Percentiles rank a stretch among this genome's conserved stretches.
phyloP scores from a whole-genome alignment of 2,329 filamentous ascomycete species.

The Arthrinium phaeospermum region DNA sequence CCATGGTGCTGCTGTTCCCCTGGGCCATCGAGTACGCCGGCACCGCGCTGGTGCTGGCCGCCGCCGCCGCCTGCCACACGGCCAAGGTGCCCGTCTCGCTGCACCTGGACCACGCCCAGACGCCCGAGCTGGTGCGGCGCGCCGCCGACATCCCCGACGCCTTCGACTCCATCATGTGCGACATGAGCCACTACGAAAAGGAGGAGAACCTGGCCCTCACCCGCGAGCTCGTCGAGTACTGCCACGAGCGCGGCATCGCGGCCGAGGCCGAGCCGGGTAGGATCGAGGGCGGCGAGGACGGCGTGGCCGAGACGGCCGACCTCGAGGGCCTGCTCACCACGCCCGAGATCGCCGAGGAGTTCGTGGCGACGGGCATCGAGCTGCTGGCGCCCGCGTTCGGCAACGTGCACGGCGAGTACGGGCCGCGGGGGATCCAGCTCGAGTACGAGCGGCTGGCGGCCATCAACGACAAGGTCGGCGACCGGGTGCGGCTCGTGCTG shows the following conservation, averaged over 20 bases:
- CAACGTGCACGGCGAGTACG: slow-evolving; percentile 73
- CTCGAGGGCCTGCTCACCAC: slow-evolving; percentile 59
- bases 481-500: slow-evolving; percentile 52
- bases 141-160: slow-evolving; percentile 63
- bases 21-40: slow-evolving; percentile 74
- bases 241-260: slow-evolving; percentile 68
- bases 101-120: slow-evolving; percentile 72
- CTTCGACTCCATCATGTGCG: slow-evolving; percentile 78
- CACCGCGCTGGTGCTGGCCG: slow-evolving; percentile 58
- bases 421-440: slow-evolving; percentile 47
- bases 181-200: slow-evolving; percentile 76
- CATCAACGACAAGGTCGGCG: slow-evolving; percentile 49
- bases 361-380: slow-evolving; percentile 70
- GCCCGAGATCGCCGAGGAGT: slow-evolving; percentile 67
- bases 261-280: slow-evolving; percentile 75
- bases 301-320: slow-evolving; percentile 61
- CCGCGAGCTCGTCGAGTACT: slow-evolving; percentile 65
- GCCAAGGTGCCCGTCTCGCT: slow-evolving; percentile 65
- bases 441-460: slow-evolving; percentile 42
- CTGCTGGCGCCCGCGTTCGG: slow-evolving; percentile 73
- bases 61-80: slow-evolving; percentile 59
- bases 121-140: slow-evolving; percentile 63
- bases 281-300: slow-evolving; percentile 72
- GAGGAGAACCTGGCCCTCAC: slow-evolving; percentile 72
- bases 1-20: slow-evolving; percentile 76